Base-by-base conservation (phyloP, 2,329 filamentous ascomycete species). In the Corinectria fuckeliana region DNA sequence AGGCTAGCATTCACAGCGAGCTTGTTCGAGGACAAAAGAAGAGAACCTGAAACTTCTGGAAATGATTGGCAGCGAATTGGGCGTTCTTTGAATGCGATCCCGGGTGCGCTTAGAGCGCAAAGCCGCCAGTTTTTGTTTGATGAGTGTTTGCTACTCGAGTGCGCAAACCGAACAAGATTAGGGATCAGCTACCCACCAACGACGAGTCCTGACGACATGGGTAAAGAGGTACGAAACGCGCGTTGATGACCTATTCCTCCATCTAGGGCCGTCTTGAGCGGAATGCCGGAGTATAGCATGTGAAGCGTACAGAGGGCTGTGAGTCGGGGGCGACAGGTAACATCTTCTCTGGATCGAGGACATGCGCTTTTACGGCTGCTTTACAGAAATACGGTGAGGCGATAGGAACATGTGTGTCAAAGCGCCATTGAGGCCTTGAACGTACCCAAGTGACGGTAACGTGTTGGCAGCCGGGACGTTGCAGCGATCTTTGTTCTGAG, bases 121-220 rank as follows among this genome's bases (percentile, higher is more conserved):
- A 41, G 23, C 32, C 14, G 34, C 11, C 14, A 28, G 41, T 26
- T 30, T n/a, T 32, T 47, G 56, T 59, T 58, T 58, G 55, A 41
- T 34, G 30, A 20, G 38, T 39, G 55, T 58, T 59, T 59, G 56
- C 50, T 50, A 25, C 11, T 47, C 21, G 45, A 30, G 30, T 11
- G 44, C 25, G 28, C 36, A 54, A 59, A 36, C 50, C 23, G 18
- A 30, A 38, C 8, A 20, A 23, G 6, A 38, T 28, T 30, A 14
- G 23, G 38, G 38, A 45, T 20, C 23, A 49, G 25, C 23, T 38
- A 44, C 44, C 50, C 34, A 16, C n/a, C n/a, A 45, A 28, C 14
- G 25, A 18, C 26, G 30, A 50, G 56, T 50, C 8, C 42, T 50
- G 30, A 23, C 45, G 56, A 54, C n/a, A 49, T 50, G 39, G 38